Percentiles rank a stretch among this genome's conserved stretches.
Evolutionary conservation across 2,329 filamentous ascomycete genomes (phyloP).

Genomic region (Teratosphaeria viscida): DNA sequence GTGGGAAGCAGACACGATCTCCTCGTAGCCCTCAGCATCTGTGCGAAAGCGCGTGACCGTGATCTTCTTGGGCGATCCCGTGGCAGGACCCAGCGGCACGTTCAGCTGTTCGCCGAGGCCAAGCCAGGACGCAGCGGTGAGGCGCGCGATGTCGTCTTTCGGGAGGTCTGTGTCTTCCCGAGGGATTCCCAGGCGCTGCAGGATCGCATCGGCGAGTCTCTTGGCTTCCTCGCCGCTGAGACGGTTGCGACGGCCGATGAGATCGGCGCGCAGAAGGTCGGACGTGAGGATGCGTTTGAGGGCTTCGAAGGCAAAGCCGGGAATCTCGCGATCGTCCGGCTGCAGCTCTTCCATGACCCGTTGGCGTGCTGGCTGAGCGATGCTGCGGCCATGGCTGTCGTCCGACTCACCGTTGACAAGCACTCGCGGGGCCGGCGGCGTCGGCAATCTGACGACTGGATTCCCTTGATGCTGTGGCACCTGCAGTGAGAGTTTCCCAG

Average conservation of each 20-base stretch:
- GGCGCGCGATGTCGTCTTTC: constrained; percentile 26
- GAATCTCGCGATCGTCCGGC: constrained; percentile 2
- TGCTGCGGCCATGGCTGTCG: constrained; percentile 13
- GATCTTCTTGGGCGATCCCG: constrained; percentile 26
- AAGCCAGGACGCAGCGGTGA: constrained; percentile 35
- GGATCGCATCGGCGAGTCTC: constrained; percentile 34
- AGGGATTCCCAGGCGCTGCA: constrained; percentile 28
- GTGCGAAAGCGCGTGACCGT: constrained; percentile 19
- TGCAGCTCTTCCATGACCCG: constrained; percentile 2
- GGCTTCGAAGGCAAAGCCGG: constrained; percentile 28
- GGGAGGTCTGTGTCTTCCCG: constrained; percentile 23
- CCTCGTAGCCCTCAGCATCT: constrained; percentile 22
- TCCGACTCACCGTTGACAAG: constrained; percentile 42
- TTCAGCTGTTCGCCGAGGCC: constrained; percentile 23
- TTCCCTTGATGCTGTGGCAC: constrained; percentile 53
- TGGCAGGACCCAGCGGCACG: constrained; percentile 28
- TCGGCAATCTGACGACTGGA: constrained; percentile 49
- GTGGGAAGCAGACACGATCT: constrained; percentile 24
- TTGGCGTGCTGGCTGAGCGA: constrained; percentile 7
- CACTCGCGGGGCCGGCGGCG: constrained; percentile 44
- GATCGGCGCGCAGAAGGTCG: constrained; percentile 37
- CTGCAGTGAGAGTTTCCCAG: constrained; percentile 47
- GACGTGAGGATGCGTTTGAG: constrained; percentile 37
- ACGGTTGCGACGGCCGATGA: constrained; percentile 28
- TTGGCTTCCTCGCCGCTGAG: constrained; percentile 38